Evolutionary conservation across 805 yeast species (phyloP).

Genomic region (Candida chauliodis): DNA sequence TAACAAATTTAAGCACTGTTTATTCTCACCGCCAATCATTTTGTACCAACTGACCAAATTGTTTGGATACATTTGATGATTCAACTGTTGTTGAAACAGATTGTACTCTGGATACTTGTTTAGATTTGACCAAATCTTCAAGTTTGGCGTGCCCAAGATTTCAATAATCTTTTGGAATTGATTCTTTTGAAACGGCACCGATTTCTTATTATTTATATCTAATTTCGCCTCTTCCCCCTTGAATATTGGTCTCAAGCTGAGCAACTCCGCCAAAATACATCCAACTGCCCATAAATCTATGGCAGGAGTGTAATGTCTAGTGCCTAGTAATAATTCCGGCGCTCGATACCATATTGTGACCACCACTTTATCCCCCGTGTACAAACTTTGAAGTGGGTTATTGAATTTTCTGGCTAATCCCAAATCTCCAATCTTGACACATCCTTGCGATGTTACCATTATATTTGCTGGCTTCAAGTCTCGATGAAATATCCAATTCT

Average conservation of each 20-base stretch:
- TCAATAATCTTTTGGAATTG: slow-evolving; percentile 90
- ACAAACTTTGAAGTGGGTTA: slow-evolving; percentile 80
- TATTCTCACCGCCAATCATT: slow-evolving; percentile 68
- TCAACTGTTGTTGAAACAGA: slow-evolving; percentile 45
- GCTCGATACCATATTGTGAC: slow-evolving; percentile 98
- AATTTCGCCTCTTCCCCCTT: slow-evolving; percentile 97
- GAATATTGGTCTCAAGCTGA: slow-evolving; percentile 87
- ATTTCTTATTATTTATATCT: slow-evolving; percentile 75
- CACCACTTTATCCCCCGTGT: slow-evolving; percentile 91
- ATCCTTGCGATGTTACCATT: slow-evolving; percentile 87
- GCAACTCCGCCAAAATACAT: slow-evolving; percentile 86
- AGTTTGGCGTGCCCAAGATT: slow-evolving; percentile 85
- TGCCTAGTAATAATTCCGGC: slow-evolving; percentile 86
- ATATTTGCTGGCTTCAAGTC: slow-evolving; percentile 97
- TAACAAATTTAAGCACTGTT: slow-evolving; percentile 59
- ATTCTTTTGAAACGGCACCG: slow-evolving; percentile 89
- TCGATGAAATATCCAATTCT: slow-evolving; percentile 94
- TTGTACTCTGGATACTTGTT: slow-evolving; percentile 78
- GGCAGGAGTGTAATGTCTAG: slow-evolving; percentile 88
- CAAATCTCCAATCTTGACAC: slow-evolving; percentile 93
- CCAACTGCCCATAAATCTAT: slow-evolving; percentile 96
- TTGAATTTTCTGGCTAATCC: slow-evolving; percentile 88
- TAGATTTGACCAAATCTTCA: slow-evolving; percentile 75
- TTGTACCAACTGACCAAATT: slow-evolving; percentile 84
- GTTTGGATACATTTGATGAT: slow-evolving; percentile 53